These are phyloP conservation scores for Penicillium chermesinum DNA, from an alignment of 495 filamentous ascomycete species.

Conservation along the genomic window DNA sequence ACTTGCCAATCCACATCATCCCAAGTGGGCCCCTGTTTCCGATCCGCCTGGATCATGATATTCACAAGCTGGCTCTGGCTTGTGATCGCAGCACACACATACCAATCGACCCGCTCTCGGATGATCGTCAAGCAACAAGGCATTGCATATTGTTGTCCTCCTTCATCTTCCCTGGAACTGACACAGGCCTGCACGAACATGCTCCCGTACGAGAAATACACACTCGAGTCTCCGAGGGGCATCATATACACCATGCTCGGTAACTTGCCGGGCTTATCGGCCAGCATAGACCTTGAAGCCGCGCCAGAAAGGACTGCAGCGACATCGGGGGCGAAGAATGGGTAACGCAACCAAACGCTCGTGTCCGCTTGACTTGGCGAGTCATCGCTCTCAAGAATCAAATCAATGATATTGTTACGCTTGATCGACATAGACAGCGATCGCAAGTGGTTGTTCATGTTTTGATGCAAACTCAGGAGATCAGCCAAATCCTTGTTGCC, in stretches of 20 bases:
- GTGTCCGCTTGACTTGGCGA: slow-evolving; percentile 64
- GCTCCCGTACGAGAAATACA: slow-evolving; percentile 67
- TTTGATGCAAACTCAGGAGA: slow-evolving; percentile 49
- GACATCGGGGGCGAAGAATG: slow-evolving; percentile 62
- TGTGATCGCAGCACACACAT: slow-evolving; percentile 62
- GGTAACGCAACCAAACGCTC: slow-evolving; percentile 70
- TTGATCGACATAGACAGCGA: slow-evolving; percentile 77
- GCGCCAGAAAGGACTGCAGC: slow-evolving; percentile 58
- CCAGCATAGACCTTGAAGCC: slow-evolving; percentile 44
- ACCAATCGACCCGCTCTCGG: slow-evolving; percentile 60
- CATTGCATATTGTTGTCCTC: slow-evolving; percentile 58
- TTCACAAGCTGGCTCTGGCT: slow-evolving; percentile 74
- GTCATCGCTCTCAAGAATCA: slow-evolving; percentile 36
- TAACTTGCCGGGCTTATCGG: slow-evolving; percentile 30
- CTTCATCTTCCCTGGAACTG: slow-evolving; percentile 59
- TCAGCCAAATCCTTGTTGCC: slow-evolving; percentile 45
- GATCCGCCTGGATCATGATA: slow-evolving; percentile 64
- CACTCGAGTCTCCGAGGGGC: slow-evolving; percentile 64
- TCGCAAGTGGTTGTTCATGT: slow-evolving; percentile 56
- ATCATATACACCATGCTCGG: slow-evolving; percentile 59
- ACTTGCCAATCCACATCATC: slow-evolving; percentile 72
- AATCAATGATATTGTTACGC: slow-evolving; percentile 67
- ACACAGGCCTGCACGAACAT: slow-evolving; percentile 66
- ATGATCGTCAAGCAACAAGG: slow-evolving; percentile 69
- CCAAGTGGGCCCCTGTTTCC: slow-evolving; percentile 67